Evolutionary conservation across 2,329 filamentous ascomycete genomes (phyloP).

Genomic region (Colletotrichum falcatum): DNA sequence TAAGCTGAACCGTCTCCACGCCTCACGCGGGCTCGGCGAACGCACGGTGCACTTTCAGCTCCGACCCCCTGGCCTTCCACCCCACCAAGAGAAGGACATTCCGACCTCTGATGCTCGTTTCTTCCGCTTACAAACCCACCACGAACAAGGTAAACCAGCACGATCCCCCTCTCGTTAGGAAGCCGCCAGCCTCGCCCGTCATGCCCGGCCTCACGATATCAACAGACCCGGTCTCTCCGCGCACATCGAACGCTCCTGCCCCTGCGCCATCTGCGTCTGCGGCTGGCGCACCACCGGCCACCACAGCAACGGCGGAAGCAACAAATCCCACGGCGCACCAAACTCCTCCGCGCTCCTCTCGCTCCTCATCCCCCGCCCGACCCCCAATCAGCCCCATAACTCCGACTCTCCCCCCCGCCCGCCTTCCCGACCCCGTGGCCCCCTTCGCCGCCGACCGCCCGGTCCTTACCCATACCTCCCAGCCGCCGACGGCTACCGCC

Average conservation of each 20-base stretch:
- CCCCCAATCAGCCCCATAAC: conserved; percentile 69
- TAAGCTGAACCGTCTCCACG: conserved; percentile 16
- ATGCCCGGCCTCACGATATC: conserved; percentile 50
- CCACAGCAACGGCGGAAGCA: conserved; percentile 12
- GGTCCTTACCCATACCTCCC: conserved; percentile 59
- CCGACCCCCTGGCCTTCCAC: conserved; percentile 23
- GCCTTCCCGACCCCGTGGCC: conserved; percentile 45
- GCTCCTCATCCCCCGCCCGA: conserved; percentile 58
- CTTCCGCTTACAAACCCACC: conserved; percentile 16
- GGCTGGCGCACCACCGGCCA: conserved; percentile 12
- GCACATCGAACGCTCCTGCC: conserved; percentile 42
- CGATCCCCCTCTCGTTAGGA: conserved; percentile 1
- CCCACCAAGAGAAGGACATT: conserved; percentile 17
- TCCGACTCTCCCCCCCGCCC: conserved; percentile 58
- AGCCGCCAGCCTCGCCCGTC: conserved; percentile 30
- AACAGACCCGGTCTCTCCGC: conserved; percentile 43
- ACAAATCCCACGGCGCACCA: conserved; percentile 22
- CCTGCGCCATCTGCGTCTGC: conserved; percentile 20
- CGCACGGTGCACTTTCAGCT: conserved; percentile 35
- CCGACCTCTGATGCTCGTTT: conserved; percentile 13
- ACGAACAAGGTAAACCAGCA: conserved; percentile 14
- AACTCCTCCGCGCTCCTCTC: conserved; percentile 43
- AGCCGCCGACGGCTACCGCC: conserved; percentile 52
- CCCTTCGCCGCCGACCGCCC: conserved; percentile 51
- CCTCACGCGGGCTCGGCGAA: background rate